phyloP scores from a whole-genome alignment of 2,329 filamentous ascomycete species.

The Sporothrix inflata region DNA sequence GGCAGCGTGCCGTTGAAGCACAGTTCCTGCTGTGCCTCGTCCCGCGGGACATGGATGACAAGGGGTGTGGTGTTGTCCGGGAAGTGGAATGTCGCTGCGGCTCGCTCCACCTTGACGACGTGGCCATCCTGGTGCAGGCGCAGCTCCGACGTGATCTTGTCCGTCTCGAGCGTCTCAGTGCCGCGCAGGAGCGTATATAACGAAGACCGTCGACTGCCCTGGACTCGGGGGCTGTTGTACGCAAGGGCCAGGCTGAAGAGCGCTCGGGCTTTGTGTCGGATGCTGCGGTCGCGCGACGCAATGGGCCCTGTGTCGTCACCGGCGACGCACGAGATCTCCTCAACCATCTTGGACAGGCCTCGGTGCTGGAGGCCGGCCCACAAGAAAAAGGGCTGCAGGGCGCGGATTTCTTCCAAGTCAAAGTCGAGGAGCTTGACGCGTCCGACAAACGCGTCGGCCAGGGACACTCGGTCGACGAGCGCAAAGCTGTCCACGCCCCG shows the following conservation, averaged over 20 bases:
- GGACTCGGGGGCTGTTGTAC: conserved; percentile 37
- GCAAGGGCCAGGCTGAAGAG: conserved; percentile 39
- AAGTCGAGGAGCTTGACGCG: conserved; percentile 44
- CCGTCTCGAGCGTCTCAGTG: conserved; percentile 39
- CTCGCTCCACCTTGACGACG: not conserved
- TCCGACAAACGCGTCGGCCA: conserved; percentile 38
- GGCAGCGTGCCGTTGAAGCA: conserved; percentile 41
- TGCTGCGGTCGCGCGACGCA: conserved; percentile 35
- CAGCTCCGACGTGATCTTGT: conserved; percentile 40
- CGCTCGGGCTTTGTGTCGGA: conserved; percentile 40
- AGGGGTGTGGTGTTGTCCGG: conserved; percentile 16
- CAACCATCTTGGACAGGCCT: conserved; percentile 42
- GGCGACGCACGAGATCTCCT: conserved; percentile 41
- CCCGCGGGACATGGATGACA: conserved; percentile 43
- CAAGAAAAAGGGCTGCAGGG: conserved; percentile 39
- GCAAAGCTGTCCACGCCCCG: conserved; percentile 37
- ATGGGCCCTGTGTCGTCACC: conserved; percentile 33
- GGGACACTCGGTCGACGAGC: conserved; percentile 41
- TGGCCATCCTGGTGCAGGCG: conserved; percentile 38
- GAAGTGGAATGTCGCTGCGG: conserved; percentile 8
- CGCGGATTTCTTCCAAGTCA: conserved; percentile 40
- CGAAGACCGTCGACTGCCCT: conserved; percentile 3
- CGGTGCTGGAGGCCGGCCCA: conserved; percentile 42
- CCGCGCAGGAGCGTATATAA: conserved; percentile 37
- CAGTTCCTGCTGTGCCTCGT: conserved; percentile 37